These are phyloP conservation scores for Rhizopus stolonifer DNA, from an alignment of 371 early-diverging fungal genomes.

Conservation along the genomic window DNA sequence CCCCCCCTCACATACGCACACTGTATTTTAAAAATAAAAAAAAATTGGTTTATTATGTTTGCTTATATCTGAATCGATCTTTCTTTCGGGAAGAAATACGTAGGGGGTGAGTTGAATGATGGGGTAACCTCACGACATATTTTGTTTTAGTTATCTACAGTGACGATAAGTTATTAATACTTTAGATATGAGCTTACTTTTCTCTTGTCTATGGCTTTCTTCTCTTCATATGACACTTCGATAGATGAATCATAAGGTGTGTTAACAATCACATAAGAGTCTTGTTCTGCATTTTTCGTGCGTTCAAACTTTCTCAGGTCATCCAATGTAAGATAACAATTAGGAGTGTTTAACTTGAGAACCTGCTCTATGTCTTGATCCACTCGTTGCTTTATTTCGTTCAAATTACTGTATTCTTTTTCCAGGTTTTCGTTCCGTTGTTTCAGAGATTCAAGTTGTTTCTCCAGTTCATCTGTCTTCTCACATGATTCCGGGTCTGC, in stretches of 20 bases:
- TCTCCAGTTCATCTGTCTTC: slow-evolving; percentile 22
- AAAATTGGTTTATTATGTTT: too few species aligned
- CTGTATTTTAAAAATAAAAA: too few species aligned
- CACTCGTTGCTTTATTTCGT: slow-evolving; percentile 26
- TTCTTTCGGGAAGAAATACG: too few species aligned
- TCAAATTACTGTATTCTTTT: slow-evolving; percentile 27
- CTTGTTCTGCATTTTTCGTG: slow-evolving; percentile 27
- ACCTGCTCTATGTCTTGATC: slow-evolving; percentile 35
- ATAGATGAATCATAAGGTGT: slow-evolving; percentile 32
- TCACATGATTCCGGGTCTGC: not conserved
- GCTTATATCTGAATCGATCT: too few species aligned
- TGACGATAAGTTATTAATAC: too few species aligned
- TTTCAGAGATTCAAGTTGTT: slow-evolving; percentile 25
- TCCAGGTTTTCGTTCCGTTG: slow-evolving; percentile 31
- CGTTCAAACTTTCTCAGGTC: slow-evolving; percentile 34
- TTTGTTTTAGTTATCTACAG: too few species aligned
- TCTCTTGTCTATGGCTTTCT: not conserved
- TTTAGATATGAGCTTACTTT: not conserved
- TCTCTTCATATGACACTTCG: not conserved
- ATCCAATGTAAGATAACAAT: slow-evolving; percentile 42
- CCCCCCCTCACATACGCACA: too few species aligned
- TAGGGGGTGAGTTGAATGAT: too few species aligned
- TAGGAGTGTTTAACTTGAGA: slow-evolving; percentile 24
- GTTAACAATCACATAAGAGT: slow-evolving; percentile 36
- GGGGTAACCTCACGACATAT: not conserved